Evolutionary conservation across 768 basidiomycete genomes (phyloP), one percentile per base, ranked within the genome.

Genomic region (Dacryopinax primogenitus): DNA sequence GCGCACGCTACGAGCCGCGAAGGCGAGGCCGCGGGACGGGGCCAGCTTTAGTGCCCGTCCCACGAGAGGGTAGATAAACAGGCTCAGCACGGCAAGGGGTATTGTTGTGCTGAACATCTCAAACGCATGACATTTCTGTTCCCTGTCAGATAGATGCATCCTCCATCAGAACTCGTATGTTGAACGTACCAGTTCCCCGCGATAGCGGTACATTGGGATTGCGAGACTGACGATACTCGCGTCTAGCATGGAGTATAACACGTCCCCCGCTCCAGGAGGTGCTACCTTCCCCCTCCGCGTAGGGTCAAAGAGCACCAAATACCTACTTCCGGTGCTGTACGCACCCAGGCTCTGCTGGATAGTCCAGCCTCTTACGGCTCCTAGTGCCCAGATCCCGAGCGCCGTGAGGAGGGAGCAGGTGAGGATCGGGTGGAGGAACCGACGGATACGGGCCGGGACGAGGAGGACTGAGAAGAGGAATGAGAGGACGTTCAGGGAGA

Each of bases 71-170:
- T 58, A 58, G 11, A 58, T 58, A 30, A 58, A 58, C 51, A 58
- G 26, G 26, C 13, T 28, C 18, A 58, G 51, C 51, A 58, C 51
- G 51, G 51, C 51, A 6, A 58, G 26, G 26, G 51, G 51, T 23
- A 58, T 58, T 11, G 51, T 58, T 30, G 51, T 58, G 51, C 51
- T 58, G 51, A 58, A 58, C 51, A 58, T 58, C 51, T 58, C 51
- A 30, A 58, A 58, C 18, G 51, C 51, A 30, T 58, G 51, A 7
- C 51, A 30, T 58, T 58, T 58, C 51, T 58, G 30, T 6, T 30
- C 3, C 51, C 4, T 30, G 13, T 39, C 37, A 39, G 23, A 9
- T 18, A 37, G 36, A 9, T 37, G 9, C 36, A 37, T 18, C 36
- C 18, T 37, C 36, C 36, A n/a, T n/a, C 36, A 37, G 36, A 37